A percentile compares a stretch with the other conserved stretches of the same genome.
Conservation (phyloP, 371 early-diverging fungal genomes). For the Mucor ambiguus region DNA sequence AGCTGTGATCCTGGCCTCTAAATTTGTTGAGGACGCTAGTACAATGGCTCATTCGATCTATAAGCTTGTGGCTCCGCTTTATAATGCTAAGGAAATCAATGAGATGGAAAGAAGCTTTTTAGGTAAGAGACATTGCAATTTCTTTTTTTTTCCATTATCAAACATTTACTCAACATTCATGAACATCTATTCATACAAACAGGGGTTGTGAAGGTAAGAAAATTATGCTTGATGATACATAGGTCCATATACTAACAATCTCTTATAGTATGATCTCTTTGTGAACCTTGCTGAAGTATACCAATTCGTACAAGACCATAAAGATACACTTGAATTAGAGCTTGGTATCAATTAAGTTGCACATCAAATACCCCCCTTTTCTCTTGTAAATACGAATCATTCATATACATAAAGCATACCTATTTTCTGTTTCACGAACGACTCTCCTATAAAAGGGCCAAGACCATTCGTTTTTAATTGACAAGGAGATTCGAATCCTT, state of each 20-base stretch:
- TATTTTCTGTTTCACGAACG: background rate
- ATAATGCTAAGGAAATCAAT: conserved; percentile 57
- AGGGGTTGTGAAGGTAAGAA: conserved; percentile 23
- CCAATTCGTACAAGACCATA: conserved; percentile 20
- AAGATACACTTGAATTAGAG: conserved; percentile 19
- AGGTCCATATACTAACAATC: background rate
- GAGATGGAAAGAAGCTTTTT: conserved; percentile 55
- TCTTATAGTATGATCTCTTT: conserved; percentile 24
- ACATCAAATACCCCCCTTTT: conserved; percentile 7
- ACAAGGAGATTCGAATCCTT: background rate
- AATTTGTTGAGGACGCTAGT: conserved; percentile 65
- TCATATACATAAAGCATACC: background rate
- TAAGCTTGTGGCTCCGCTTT: conserved; percentile 46
- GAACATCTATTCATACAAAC: background rate
- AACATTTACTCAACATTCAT: background rate
- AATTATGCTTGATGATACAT: background rate
- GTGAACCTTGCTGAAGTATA: conserved; percentile 19
- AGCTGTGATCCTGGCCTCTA: conserved; percentile 70
- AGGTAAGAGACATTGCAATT: conserved; percentile 15
- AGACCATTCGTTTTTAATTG: conserved; percentile 1
- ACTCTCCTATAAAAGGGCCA: background rate
- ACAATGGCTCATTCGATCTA: conserved; percentile 32
- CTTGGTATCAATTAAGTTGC: conserved; percentile 1
- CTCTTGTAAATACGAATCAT: conserved; percentile 7
- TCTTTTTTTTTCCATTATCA: conserved; percentile 2